phyloP scores from a whole-genome alignment of 163 green algal genomes.

The Picocystis sp. region DNA sequence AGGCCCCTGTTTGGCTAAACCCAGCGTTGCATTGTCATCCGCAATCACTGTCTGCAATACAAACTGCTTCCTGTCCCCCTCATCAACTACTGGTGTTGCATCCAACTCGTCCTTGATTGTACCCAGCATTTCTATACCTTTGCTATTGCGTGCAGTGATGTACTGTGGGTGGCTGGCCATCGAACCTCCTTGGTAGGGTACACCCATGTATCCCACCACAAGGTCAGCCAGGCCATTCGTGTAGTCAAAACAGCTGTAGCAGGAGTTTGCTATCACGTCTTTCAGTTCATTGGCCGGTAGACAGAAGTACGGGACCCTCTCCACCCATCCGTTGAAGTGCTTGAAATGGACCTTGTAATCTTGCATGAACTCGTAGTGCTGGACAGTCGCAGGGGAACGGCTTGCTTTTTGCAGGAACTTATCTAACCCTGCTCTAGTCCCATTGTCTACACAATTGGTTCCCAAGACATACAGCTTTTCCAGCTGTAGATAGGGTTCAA shows the following conservation, averaged over 20 bases:
- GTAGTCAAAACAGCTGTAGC: slow-evolving; percentile 96
- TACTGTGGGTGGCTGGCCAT: slow-evolving; percentile 74
- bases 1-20: slow-evolving; percentile 37
- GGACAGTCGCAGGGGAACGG: slow-evolving; percentile 44
- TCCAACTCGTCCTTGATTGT: slow-evolving; percentile 34
- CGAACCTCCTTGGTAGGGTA: slow-evolving; percentile 21
- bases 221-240: slow-evolving; percentile 75
- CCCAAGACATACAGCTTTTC: slow-evolving; percentile 92
- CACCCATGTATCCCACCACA: slow-evolving; percentile 40
- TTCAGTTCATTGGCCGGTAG: slow-evolving; percentile 70
- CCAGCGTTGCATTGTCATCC: slow-evolving; percentile 84
- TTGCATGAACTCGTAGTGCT: slow-evolving; percentile 99
- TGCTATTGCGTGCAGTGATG: slow-evolving; percentile 70
- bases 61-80: slow-evolving; percentile 49
- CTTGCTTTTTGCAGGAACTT: slow-evolving; percentile 81
- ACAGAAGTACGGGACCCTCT: slow-evolving; percentile 93
- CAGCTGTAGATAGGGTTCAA: slow-evolving; percentile 70
- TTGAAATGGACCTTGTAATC: slow-evolving; percentile 83
- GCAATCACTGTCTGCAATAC: slow-evolving; percentile 81
- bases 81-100: slow-evolving; percentile 26
- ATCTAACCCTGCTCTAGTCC: slow-evolving; percentile 57
- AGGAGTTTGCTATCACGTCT: slow-evolving; percentile 52
- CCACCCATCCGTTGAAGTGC: slow-evolving; percentile 74
- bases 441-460: slow-evolving; percentile 47
- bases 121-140: slow-evolving; percentile 55